Percentiles rank a stretch among this genome's conserved stretches.
These are phyloP conservation scores for Aethionema arabicum DNA, from an alignment of 345 rosid genomes.

Conservation along the genomic window DNA sequence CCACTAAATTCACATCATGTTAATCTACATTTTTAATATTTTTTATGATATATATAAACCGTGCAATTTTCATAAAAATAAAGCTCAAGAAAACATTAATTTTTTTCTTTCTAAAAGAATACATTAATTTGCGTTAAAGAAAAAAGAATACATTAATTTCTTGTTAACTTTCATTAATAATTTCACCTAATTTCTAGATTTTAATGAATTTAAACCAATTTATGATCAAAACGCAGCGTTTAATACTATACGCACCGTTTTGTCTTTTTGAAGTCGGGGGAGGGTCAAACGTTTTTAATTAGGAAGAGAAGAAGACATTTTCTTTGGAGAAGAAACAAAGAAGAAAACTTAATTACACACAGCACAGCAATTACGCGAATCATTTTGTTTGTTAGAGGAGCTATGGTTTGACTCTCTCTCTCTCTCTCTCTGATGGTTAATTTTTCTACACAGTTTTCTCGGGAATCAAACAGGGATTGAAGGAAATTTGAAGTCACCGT, in stretches of 20 bases:
- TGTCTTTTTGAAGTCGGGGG: no score
- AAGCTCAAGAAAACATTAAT: no score
- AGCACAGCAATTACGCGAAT: background rate
- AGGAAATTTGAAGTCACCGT: conserved; percentile 10
- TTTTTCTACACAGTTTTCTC: conserved; percentile 18
- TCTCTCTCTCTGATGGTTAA: background rate
- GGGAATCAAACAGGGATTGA: conserved; percentile 16
- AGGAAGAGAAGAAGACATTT: background rate
- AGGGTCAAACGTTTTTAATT: background rate
- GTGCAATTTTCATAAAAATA: no score
- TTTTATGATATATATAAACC: background rate
- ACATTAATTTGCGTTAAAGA: no score
- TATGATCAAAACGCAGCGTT: no score
- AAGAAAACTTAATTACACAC: conserved; percentile 7
- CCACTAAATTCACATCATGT: conserved; percentile 21
- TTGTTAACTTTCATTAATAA: no score
- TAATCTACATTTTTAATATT: conserved; percentile 10
- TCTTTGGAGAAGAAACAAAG: background rate
- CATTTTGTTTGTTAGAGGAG: no score
- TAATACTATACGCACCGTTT: no score
- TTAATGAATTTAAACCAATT: no score
- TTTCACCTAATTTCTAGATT: no score
- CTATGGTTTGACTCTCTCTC: conserved; percentile 2
- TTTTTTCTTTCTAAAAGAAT: no score
- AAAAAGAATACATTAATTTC: no score